These are phyloP conservation scores for Anthracocystis walkeri DNA, from an alignment of 1,284 basidiomycete genomes.

Conservation along the genomic window DNA sequence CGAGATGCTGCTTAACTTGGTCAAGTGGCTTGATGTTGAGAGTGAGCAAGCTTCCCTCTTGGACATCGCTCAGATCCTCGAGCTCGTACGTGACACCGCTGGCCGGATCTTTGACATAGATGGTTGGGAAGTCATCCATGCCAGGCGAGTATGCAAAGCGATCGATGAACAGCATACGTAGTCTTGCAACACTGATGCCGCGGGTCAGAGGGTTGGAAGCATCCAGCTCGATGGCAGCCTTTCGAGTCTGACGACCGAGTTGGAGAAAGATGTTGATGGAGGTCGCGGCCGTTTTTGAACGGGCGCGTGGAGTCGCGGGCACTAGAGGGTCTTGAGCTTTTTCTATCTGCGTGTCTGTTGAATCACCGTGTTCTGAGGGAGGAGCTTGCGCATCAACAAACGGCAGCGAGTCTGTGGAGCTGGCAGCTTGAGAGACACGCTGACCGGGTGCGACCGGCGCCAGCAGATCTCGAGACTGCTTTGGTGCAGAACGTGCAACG, in stretches of 20 bases:
- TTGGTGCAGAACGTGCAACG: constrained; percentile 1
- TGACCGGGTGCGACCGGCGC: constrained; percentile 16
- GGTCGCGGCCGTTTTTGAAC: constrained; percentile 11
- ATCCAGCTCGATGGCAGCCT: constrained; percentile 77
- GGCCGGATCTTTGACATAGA: constrained; percentile 90
- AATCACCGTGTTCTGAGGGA: constrained; percentile 19
- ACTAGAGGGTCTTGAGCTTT: background rate
- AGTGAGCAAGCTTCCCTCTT: constrained; percentile 85
- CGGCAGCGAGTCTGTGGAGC: constrained; percentile 56
- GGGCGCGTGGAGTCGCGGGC: constrained; percentile 13
- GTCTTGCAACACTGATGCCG: constrained; percentile 76
- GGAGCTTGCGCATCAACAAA: constrained; percentile 45
- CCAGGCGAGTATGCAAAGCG: constrained; percentile 90
- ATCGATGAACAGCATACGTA: constrained; percentile 91
- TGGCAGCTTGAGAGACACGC: constrained; percentile 39
- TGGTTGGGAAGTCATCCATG: constrained; percentile 91
- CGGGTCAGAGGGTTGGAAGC: constrained; percentile 30
- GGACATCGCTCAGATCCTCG: constrained; percentile 93
- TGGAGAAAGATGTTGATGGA: constrained; percentile 80
- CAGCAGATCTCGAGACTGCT: constrained; percentile 18
- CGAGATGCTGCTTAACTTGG: constrained; percentile 98
- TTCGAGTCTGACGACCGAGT: constrained; percentile 91
- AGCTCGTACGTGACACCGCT: constrained; percentile 95
- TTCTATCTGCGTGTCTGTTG: constrained; percentile 6
- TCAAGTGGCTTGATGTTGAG: constrained; percentile 97